Conservation (phyloP, 2,329 filamentous ascomycete species). For the Trichophaea hybrida region DNA sequence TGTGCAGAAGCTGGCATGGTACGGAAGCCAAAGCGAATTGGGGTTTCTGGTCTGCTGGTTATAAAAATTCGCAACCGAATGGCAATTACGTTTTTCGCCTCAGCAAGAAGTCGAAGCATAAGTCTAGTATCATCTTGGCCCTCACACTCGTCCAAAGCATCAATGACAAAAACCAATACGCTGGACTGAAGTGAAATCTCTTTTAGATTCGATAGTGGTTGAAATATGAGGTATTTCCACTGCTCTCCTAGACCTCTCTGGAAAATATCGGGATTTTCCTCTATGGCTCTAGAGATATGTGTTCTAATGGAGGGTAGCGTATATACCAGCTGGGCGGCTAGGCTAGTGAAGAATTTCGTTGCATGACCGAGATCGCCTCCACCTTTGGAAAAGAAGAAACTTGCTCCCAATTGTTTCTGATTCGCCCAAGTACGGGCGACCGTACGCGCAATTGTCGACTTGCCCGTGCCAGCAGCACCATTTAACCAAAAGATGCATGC, state of each 20-base stretch:
- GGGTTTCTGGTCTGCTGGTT: conserved; percentile 24
- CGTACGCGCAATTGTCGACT: conserved; percentile 31
- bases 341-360: conserved; percentile 10
- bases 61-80: conserved; percentile 23
- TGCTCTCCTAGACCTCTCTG: conserved; percentile 30
- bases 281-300: neutral
- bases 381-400: conserved; percentile 20
- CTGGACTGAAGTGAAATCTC: conserved; percentile 6
- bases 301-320: neutral
- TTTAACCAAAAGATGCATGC: conserved; percentile 30
- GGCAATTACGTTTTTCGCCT: conserved; percentile 7
- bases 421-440: conserved; percentile 27
- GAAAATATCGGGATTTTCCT: conserved; percentile 20
- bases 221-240: conserved; percentile 33
- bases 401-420: conserved; percentile 24
- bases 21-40: conserved; percentile 19
- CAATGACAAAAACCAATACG: conserved; percentile 24
- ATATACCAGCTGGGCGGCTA: conserved; percentile 5
- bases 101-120: conserved; percentile 18
- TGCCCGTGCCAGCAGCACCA: conserved; percentile 32
- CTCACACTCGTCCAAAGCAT: conserved; percentile 29
- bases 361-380: conserved; percentile 6
- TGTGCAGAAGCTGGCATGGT: conserved; percentile 1
- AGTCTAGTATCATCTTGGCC: conserved; percentile 15
- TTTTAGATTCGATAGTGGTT: conserved; percentile 27